phyloP scores from a whole-genome alignment of 2,329 filamentous ascomycete genomes.

The Claviceps spartinae region DNA sequence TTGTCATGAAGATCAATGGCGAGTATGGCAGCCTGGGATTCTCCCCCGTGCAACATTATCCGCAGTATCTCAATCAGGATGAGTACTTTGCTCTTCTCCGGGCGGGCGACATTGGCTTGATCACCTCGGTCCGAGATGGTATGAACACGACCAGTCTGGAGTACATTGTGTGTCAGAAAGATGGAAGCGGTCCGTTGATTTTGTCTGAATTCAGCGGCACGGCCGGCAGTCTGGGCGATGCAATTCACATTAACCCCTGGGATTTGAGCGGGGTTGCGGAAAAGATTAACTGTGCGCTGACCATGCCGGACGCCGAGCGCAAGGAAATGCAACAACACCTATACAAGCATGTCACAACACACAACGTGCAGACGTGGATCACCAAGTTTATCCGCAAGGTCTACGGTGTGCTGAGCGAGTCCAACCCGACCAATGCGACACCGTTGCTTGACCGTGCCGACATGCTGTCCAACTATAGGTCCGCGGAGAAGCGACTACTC shows the following conservation, averaged over 20 bases:
- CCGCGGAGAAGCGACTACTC: conserved; percentile 69
- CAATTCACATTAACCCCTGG: conserved; percentile 96
- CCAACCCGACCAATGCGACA: conserved; percentile 61
- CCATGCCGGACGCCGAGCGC: conserved; percentile 56
- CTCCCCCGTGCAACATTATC: conserved; percentile 86
- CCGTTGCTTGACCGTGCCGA: conserved; percentile 66
- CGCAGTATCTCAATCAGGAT: conserved; percentile 76
- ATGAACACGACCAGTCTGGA: conserved; percentile 98
- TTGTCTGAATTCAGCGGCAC: conserved; percentile 95
- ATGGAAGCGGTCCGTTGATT: conserved; percentile 76
- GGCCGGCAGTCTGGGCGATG: conserved; percentile 68
- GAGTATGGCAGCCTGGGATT: conserved; percentile 78
- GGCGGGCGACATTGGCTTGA: conserved; percentile 79
- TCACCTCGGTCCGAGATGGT: conserved; percentile 89
- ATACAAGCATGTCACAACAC: conserved; percentile 71
- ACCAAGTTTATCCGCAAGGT: conserved; percentile 65
- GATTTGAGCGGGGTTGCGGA: conserved; percentile 73
- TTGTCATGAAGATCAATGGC: conserved; percentile 86
- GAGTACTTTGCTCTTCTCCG: conserved; percentile 94
- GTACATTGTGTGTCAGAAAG: conserved; percentile 84
- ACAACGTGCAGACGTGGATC: conserved; percentile 81
- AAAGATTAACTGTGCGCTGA: conserved; percentile 69
- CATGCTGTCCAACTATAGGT: conserved; percentile 60
- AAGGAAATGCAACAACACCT: conserved; percentile 57
- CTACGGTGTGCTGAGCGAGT: conserved; percentile 65